Evolutionary conservation across 1,284 basidiomycete genomes (phyloP).

Genomic region (Polyporus tsugae): DNA sequence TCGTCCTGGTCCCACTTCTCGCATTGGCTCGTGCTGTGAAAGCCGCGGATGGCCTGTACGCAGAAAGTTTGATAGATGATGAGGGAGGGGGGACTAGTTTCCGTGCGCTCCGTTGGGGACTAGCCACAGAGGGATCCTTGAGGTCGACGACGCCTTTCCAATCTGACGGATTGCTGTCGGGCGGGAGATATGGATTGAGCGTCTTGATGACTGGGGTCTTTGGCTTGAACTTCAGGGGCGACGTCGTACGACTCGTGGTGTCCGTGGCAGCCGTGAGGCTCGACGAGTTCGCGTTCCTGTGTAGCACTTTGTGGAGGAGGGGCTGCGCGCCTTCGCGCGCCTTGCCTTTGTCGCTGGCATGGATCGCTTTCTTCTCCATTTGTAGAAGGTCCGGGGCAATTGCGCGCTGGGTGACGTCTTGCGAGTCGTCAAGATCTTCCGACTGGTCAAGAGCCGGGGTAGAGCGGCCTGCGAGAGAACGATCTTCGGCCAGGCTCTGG

Average conservation of each 20-base stretch:
- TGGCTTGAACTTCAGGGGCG: conserved; percentile 56
- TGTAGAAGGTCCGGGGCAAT: conserved; percentile 11
- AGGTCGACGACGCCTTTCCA: conserved; percentile 85
- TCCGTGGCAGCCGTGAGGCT: conserved; percentile 32
- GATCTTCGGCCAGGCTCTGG: conserved; percentile 53
- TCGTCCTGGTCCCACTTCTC: conserved; percentile 27
- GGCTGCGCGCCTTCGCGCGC: conserved; percentile 48
- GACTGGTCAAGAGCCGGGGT: conserved; percentile 29
- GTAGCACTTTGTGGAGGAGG: conserved; percentile 58
- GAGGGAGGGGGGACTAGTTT: conserved; percentile 25
- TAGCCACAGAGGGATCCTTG: conserved; percentile 60
- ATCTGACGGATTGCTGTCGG: conserved; percentile 55
- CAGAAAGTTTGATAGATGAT: conserved; percentile 38
- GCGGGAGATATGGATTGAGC: conserved; percentile 69
- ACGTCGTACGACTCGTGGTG: conserved; percentile 39
- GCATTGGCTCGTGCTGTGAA: conserved; percentile 18
- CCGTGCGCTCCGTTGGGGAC: conserved; percentile 32
- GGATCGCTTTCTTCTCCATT: conserved; percentile 16
- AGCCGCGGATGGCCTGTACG: conserved; percentile 31
- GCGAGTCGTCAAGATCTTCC: conserved; percentile 33
- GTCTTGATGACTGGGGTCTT: conserved; percentile 64
- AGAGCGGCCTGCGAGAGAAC: conserved; percentile 34
- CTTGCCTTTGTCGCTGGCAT: conserved; percentile 50
- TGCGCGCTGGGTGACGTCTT: conserved; percentile 40
- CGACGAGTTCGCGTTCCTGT: conserved; percentile 47